Evolutionary conservation across 1,284 basidiomycete genomes (phyloP).

Genomic region (Austropuccinia psidii): DNA sequence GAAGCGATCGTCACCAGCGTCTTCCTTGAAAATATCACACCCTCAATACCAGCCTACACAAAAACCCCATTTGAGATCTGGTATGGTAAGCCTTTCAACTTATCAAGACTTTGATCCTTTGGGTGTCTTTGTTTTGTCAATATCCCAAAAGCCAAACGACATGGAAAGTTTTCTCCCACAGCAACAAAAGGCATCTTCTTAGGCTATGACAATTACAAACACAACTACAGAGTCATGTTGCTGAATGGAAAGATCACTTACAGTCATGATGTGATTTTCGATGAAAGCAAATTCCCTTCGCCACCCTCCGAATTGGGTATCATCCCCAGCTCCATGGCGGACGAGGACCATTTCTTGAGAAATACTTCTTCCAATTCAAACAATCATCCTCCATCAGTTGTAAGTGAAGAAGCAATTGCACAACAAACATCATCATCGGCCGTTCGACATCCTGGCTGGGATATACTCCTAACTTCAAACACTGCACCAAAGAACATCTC

Average conservation of each 20-base stretch:
- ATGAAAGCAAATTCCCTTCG: background rate
- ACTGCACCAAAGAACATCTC: too few species aligned
- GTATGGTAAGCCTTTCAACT: background rate
- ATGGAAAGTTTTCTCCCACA: slow-evolving; percentile 6
- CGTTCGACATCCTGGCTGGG: too few species aligned
- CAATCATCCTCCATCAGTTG: too few species aligned
- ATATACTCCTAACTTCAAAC: too few species aligned
- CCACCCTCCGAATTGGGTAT: too few species aligned
- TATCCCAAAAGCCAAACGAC: background rate
- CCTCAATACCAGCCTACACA: background rate
- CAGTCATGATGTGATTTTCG: background rate
- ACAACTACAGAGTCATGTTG: background rate
- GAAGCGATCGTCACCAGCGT: background rate
- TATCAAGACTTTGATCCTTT: background rate
- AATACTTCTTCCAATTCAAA: too few species aligned
- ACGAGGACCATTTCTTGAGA: too few species aligned
- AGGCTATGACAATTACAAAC: background rate
- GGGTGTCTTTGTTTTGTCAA: background rate
- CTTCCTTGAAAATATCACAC: slow-evolving; percentile 3
- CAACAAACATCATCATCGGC: too few species aligned
- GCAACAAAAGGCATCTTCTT: background rate
- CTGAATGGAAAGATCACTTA: background rate
- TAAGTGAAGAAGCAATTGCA: too few species aligned
- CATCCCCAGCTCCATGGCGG: too few species aligned
- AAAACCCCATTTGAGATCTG: background rate